Conservation (phyloP, 768 basidiomycete species). For the Cubamyces sp. region DNA sequence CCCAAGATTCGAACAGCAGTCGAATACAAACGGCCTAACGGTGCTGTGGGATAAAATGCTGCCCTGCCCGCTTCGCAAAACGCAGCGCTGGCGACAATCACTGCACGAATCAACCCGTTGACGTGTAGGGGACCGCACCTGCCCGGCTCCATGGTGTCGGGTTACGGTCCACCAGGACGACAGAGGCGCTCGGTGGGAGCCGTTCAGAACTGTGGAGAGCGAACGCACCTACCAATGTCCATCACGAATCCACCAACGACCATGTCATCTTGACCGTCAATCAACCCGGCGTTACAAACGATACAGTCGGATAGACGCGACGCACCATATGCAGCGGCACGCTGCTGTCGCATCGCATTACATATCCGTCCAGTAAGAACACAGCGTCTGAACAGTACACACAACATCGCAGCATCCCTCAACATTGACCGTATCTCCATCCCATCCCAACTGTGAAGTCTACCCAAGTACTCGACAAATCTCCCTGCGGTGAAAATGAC, state of each 20-base stretch:
- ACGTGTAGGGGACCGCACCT: conserved; percentile 11
- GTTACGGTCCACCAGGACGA: conserved; percentile 2
- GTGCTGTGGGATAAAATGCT: not conserved
- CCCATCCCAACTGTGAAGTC: too few species aligned
- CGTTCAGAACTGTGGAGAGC: not conserved
- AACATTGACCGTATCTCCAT: not conserved
- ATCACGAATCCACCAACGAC: too few species aligned
- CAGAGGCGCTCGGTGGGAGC: not conserved
- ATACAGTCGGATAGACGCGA: not conserved
- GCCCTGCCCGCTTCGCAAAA: not conserved
- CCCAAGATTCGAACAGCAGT: too few species aligned
- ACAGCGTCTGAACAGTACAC: conserved; percentile 7
- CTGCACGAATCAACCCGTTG: conserved; percentile 18
- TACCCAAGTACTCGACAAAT: too few species aligned
- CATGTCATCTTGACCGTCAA: not conserved
- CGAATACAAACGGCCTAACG: not conserved
- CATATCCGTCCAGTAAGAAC: conserved; percentile 4
- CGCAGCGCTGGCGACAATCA: conserved; percentile 25
- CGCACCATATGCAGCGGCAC: not conserved
- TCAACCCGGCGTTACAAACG: not conserved
- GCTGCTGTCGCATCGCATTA: too few species aligned
- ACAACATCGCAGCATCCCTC: conserved; percentile 8
- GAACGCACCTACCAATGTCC: not conserved
- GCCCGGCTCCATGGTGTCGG: conserved; percentile 9
- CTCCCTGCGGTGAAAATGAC: too few species aligned